Percentiles rank a stretch among this genome's conserved stretches.
These are phyloP conservation scores for Rhizoclosmatium sp. DNA, from an alignment of 192 early-diverging fungal species.

Conservation along the genomic window DNA sequence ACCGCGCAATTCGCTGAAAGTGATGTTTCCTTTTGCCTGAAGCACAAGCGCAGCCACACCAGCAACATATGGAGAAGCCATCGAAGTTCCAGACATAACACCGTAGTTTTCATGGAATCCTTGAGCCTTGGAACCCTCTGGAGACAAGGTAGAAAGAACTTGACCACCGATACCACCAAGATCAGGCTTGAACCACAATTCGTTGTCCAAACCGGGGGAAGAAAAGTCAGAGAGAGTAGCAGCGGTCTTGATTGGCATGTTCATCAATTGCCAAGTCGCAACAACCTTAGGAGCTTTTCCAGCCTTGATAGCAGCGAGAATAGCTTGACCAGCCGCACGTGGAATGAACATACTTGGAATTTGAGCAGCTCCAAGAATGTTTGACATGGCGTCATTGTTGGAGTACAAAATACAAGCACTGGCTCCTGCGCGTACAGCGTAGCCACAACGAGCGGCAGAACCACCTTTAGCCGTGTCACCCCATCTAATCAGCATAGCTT, in stretches of 20 bases:
- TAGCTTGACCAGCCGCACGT: constrained; percentile 9
- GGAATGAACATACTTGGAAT: constrained; percentile 34
- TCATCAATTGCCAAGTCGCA: constrained; percentile 57
- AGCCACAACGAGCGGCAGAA: constrained; percentile 34
- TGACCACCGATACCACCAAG: constrained; percentile 51
- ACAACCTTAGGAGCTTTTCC: constrained; percentile 43
- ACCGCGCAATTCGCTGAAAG: constrained; percentile 34
- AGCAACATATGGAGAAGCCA: constrained; percentile 80
- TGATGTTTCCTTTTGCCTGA: constrained; percentile 53
- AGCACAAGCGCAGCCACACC: constrained; percentile 73
- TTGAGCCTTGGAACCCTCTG: constrained; percentile 5
- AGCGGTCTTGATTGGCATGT: constrained; percentile 55
- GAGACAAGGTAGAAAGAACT: constrained; percentile 45
- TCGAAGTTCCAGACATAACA: constrained; percentile 72
- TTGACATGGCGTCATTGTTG: constrained; percentile 16
- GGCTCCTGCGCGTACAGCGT: constrained; percentile 37
- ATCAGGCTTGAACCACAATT: constrained; percentile 70
- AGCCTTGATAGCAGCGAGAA: constrained; percentile 41
- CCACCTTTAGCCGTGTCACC: constrained; percentile 29
- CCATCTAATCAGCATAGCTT: constrained; percentile 45
- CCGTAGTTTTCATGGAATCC: constrained; percentile 25
- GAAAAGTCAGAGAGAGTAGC: constrained; percentile 76
- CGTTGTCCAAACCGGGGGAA: constrained; percentile 74
- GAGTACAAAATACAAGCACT: constrained; percentile 47
- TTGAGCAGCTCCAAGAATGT: constrained; percentile 27